Base-by-base conservation (phyloP, 2,329 filamentous ascomycete species). In the Dendrostoma leiphaemia region DNA sequence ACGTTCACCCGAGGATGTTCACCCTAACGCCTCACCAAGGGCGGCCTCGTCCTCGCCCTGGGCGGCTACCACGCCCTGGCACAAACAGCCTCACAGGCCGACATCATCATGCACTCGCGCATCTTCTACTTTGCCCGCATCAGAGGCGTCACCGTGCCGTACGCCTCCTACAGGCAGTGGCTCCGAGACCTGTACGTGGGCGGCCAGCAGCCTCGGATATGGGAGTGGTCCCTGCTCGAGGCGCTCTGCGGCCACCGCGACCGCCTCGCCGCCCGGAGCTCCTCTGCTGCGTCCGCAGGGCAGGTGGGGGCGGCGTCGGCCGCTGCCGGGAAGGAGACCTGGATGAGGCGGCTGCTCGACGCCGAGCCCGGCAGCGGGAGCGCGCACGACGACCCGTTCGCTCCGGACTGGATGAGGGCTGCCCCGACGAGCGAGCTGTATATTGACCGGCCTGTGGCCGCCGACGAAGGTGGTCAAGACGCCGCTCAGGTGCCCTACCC, bases 91-190 rank as follows among this genome's bases (percentile, higher is more conserved):
- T 49, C 55, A 8, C 51, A 60, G 48, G 58, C 58, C 12, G 55
- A 58, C 31, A 57, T 59, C 44, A 49, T 59, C 32, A 52, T 59
- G 57, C 57, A 59, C 47, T 49, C 53, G 40, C 49, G 57, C 8
- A 68, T 75, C 67, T 89, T 87, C 71, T 90, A 88, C 71, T 88
- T 84, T 66, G 69, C 75, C 40, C 76, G 74, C 59, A 69, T 73
- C 17, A 71, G 78, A 46, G 74, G 73, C 54, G 72, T 77, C 40
- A 66, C 77, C 17, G 79, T 93, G 58, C 81, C 90, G 65, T 89
- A 88, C 61, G 72, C 81, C 50, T 72, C 72, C 48, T 94, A 92
- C 72, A 85, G 86, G 65, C 67, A 74, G 29, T 91, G 89, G 83
- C 70, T 85, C n/a, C 34, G 46, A 13, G 67, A 67, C 21, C 48